Conservation (phyloP, 176 grass and related monocot genomes). For the Sorghum bicolor region DNA sequence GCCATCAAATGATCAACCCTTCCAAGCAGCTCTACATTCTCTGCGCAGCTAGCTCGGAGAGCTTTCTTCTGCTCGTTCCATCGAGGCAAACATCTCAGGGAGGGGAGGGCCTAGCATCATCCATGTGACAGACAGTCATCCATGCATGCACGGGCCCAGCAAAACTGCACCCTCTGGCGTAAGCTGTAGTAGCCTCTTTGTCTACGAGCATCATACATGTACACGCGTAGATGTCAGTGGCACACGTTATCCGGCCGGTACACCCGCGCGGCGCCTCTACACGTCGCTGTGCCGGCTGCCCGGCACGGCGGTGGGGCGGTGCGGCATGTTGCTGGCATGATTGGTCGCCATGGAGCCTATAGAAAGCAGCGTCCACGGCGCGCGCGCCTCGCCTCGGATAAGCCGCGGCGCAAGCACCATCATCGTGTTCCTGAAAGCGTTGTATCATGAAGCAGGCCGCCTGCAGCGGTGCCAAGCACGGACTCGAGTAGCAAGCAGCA, state of each 20-base stretch:
- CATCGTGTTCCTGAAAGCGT: slow-evolving; percentile 42
- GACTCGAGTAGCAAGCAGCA: not conserved
- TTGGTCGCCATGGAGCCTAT: slow-evolving; percentile 17
- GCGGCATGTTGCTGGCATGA: slow-evolving; percentile 19
- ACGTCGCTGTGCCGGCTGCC: not conserved
- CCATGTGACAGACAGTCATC: slow-evolving; percentile 3
- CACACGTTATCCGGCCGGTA: not conserved
- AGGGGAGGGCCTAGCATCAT: not conserved
- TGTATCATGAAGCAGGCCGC: slow-evolving; percentile 9
- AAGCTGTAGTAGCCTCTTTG: not conserved
- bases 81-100: slow-evolving; percentile 24
- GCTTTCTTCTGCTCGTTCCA: not conserved
- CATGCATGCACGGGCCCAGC: slow-evolving; percentile 16
- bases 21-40: not conserved
- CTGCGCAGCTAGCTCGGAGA: not conserved
- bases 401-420: slow-evolving; percentile 21
- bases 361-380: slow-evolving; percentile 23
- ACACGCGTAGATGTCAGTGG: not conserved
- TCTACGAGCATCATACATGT: not conserved
- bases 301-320: not conserved
- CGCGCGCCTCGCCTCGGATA: not conserved
- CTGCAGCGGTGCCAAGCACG: not conserved
- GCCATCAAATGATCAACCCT: not conserved
- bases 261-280: not conserved
- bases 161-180: not conserved